A percentile compares a stretch with the other conserved stretches of the same genome.
Evolutionary conservation across 768 basidiomycete genomes (phyloP).

Genomic region (Hygrocybe coccinea): DNA sequence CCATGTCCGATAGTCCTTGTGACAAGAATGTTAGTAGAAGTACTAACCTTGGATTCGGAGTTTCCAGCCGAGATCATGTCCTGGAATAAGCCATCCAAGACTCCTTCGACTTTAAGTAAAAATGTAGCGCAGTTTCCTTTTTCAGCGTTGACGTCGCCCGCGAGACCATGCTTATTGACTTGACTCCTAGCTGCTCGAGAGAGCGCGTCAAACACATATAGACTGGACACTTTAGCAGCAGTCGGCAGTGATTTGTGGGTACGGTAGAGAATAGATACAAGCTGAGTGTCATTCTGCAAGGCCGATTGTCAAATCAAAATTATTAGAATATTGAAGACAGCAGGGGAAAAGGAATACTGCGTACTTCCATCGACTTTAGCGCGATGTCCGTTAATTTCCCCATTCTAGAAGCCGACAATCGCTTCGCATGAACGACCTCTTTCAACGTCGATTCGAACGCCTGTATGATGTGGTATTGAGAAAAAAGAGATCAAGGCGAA

Average conservation of each 20-base stretch:
- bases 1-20: not conserved
- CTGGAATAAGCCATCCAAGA: constrained; percentile 83
- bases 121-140: constrained; percentile 78
- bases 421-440: constrained; percentile 76
- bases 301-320: not conserved
- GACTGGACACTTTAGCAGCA: constrained; percentile 71
- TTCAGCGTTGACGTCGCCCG: constrained; percentile 49
- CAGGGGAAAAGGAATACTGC: constrained; percentile 20
- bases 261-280: constrained; percentile 85
- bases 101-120: constrained; percentile 82
- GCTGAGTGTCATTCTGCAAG: constrained; percentile 73
- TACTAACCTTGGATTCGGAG: constrained; percentile 83
- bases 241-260: constrained; percentile 76
- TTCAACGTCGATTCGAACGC: constrained; percentile 77
- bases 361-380: constrained; percentile 71
- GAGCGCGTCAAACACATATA: constrained; percentile 93
- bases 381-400: constrained; percentile 68
- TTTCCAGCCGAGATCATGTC: constrained; percentile 69
- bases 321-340: not conserved
- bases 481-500: constrained; percentile 4
- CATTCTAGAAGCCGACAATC: constrained; percentile 86
- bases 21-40: constrained; percentile 3
- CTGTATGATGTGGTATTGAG: constrained; percentile 39
- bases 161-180: constrained; percentile 58
- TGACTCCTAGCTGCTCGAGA: constrained; percentile 74